Percentiles rank a stretch among this genome's conserved stretches.
Evolutionary conservation across 352 stramenopile genomes (phyloP).

Genomic region (Aphanomyces euteiches): DNA sequence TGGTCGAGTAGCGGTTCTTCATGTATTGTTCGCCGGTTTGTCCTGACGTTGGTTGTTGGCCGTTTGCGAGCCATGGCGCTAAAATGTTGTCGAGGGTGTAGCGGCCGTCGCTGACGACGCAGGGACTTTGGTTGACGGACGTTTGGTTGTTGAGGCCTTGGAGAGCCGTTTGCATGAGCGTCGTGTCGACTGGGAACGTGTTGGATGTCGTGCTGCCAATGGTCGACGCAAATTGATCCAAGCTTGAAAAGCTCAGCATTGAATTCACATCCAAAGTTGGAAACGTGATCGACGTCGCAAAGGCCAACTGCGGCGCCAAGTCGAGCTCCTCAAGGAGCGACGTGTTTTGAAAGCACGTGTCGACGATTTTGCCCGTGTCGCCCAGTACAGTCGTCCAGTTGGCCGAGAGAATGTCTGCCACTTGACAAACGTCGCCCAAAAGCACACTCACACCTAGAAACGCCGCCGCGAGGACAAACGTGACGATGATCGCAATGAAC

Average conservation of each 20-base stretch:
- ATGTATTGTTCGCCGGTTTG: neutral
- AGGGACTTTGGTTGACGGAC: neutral
- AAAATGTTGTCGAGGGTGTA: conserved; percentile 39
- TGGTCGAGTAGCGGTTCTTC: neutral
- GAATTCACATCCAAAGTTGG: conserved; percentile 36
- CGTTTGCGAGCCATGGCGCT: conserved; percentile 38
- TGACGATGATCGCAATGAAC: conserved; percentile 58
- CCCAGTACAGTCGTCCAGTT: conserved; percentile 63
- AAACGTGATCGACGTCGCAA: conserved; percentile 45
- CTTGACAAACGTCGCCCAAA: conserved; percentile 56
- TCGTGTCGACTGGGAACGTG: conserved; percentile 37
- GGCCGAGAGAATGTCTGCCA: conserved; percentile 43
- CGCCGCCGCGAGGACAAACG: conserved; percentile 53
- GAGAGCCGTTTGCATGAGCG: conserved; percentile 26
- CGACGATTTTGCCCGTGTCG: conserved; percentile 41
- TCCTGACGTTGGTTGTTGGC: too few relatives aligned
- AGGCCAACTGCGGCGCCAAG: conserved; percentile 51
- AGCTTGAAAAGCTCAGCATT: conserved; percentile 46
- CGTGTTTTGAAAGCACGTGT: conserved; percentile 61
- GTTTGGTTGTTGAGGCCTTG: conserved; percentile 37
- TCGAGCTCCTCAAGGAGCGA: conserved; percentile 61
- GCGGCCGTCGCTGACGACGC: conserved; percentile 9
- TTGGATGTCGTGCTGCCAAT: conserved; percentile 4
- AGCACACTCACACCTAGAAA: conserved; percentile 53
- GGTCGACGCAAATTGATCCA: conserved; percentile 37